A percentile compares a stretch with the other conserved stretches of the same genome.
phyloP scores from a whole-genome alignment of 352 stramenopile species.

The Globisporangium splendens region DNA sequence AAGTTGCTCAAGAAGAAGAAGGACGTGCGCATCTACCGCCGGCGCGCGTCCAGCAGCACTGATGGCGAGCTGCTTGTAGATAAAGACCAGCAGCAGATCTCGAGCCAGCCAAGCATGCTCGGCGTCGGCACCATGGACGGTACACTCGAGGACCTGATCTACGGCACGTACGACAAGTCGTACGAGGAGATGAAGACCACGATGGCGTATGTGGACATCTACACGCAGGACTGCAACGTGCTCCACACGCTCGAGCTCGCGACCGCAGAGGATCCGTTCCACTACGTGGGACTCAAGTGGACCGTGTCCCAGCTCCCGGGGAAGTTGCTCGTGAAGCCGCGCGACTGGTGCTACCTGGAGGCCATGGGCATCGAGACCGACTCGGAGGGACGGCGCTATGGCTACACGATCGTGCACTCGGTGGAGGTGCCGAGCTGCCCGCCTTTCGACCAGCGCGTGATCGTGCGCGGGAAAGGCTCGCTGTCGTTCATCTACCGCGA shows the following conservation, averaged over 20 bases:
- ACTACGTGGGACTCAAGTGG: slow-evolving; percentile 57
- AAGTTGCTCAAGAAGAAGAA: slow-evolving; percentile 20
- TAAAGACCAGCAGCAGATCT: slow-evolving; percentile 1
- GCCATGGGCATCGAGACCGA: slow-evolving; percentile 46
- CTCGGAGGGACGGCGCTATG: slow-evolving; percentile 22
- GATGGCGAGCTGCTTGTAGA: not conserved
- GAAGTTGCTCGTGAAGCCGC: slow-evolving; percentile 17
- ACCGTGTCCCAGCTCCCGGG: slow-evolving; percentile 31
- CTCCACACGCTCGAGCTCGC: slow-evolving; percentile 38
- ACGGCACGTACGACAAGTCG: slow-evolving; percentile 37
- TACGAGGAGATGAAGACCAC: slow-evolving; percentile 40
- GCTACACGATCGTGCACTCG: slow-evolving; percentile 46
- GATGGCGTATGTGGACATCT: slow-evolving; percentile 27
- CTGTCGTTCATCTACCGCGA: slow-evolving; percentile 39
- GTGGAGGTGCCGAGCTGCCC: slow-evolving; percentile 41
- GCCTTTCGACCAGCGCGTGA: slow-evolving; percentile 21
- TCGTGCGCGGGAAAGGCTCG: slow-evolving; percentile 32
- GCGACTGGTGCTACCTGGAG: slow-evolving; percentile 34
- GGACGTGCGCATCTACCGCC: slow-evolving; percentile 44
- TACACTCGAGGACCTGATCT: slow-evolving; percentile 49
- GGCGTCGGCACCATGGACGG: slow-evolving; percentile 40
- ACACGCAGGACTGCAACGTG: slow-evolving; percentile 32
- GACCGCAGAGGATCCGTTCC: slow-evolving; percentile 33
- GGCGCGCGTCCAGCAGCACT: slow-evolving; percentile 3
- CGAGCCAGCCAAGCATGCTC: slow-evolving; percentile 25